These are phyloP conservation scores for Aspergillus transmontanensis DNA, from an alignment of 2,329 filamentous ascomycete species.

Conservation along the genomic window DNA sequence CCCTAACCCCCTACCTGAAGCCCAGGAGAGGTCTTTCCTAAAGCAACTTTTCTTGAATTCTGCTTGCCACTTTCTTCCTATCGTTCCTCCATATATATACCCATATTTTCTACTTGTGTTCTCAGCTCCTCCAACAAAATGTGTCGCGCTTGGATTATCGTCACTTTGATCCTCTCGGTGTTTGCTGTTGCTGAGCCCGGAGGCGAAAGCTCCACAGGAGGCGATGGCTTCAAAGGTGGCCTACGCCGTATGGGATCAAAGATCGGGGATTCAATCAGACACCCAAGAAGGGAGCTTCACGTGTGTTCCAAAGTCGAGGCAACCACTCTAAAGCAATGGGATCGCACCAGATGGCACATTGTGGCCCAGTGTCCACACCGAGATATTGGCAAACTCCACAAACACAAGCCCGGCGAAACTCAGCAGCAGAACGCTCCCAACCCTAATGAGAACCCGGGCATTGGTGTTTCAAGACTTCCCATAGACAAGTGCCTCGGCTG, in stretches of 20 bases:
- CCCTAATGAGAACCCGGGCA: no score
- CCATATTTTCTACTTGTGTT: fast-evolving
- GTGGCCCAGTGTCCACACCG: not conserved
- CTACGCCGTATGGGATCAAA: not conserved
- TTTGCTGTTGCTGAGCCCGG: no score
- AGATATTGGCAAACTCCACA: not conserved
- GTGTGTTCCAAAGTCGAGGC: not conserved
- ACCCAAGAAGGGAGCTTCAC: not conserved
- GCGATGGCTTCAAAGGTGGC: not conserved
- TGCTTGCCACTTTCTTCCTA: not conserved
- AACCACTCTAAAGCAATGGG: not conserved
- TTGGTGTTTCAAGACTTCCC: not conserved
- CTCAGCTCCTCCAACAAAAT: not conserved
- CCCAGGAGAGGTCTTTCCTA: not conserved
- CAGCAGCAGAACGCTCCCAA: not conserved
- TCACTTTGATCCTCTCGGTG: not conserved
- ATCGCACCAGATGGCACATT: not conserved
- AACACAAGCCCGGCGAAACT: not conserved
- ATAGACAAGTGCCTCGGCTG: not conserved
- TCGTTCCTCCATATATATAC: not conserved
- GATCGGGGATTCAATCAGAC: not conserved
- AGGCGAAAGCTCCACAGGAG: not conserved
- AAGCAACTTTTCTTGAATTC: not conserved
- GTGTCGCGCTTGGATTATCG: not conserved
- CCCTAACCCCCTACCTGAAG: not conserved